phyloP scores from a whole-genome alignment of 129 eudicot species.

The Pseudognaphalium luteoalbum region DNA sequence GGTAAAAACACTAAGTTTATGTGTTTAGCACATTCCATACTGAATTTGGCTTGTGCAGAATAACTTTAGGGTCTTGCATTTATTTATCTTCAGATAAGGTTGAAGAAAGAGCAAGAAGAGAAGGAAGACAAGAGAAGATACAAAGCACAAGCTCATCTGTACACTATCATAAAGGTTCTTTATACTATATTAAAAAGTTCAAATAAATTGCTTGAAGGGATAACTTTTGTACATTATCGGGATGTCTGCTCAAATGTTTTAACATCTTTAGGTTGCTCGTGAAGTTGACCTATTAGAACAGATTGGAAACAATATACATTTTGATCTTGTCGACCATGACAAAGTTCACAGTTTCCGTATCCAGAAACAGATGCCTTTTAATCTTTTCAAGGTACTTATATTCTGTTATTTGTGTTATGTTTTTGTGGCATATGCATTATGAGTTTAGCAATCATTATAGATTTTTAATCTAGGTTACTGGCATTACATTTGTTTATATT shows the following conservation, averaged over 20 bases:
- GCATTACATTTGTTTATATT: not conserved
- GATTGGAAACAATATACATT: conserved; percentile 83
- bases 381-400: conserved; percentile 68
- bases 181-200: not conserved
- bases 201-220: not conserved
- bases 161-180: conserved; percentile 80
- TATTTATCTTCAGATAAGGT: conserved; percentile 56
- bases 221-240: not conserved
- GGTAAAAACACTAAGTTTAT: conserved; percentile 37
- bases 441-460: not conserved
- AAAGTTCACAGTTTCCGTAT: conserved; percentile 86
- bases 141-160: conserved; percentile 95
- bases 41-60: conserved; percentile 15
- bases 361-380: conserved; percentile 84
- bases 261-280: conserved; percentile 72
- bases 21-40: conserved; percentile 14
- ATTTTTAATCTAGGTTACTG: not conserved
- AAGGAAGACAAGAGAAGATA: conserved; percentile 83
- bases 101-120: conserved; percentile 91
- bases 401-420: not conserved
- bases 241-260: conserved; percentile 21
- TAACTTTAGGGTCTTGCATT: conserved; percentile 1
- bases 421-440: not conserved
- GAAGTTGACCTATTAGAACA: conserved; percentile 80
- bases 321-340: conserved; percentile 96